Base-by-base conservation (phyloP, 1,139 yeast species). In the Kodamaea arcana region DNA sequence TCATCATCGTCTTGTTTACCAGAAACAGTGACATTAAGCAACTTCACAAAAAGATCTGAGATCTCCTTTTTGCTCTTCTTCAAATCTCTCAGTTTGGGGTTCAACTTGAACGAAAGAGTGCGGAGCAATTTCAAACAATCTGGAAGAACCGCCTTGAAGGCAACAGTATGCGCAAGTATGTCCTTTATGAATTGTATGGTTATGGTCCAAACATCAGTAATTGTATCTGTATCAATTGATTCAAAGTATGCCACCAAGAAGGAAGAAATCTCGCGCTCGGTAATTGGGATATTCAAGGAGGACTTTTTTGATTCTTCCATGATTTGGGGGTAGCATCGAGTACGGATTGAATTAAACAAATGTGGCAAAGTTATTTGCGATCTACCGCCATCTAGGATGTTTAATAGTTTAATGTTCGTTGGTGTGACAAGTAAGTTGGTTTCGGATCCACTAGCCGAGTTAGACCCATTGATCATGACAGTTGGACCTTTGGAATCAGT, bases 331-430 rank as follows among this genome's bases (percentile, higher is more conserved):
- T 54, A 52, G 33, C 66, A 56, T 39, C 69, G 51, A 4, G 62
- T 47, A 12, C 66, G 58, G 16, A 85, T 64, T 0, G 86, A 70
- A 40, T 74, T 69, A 42, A 85, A 61, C 7, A 87, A 58, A 44
- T 74, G 71, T 0, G 95, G 94, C 15, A 88, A 63, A 0, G 95
- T 84, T 4, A 78, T 50, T 40, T 81, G 86, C 1, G 95, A 83
- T 43, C 86, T 75, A 3, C 95, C 84, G 0, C 94, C 94, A 58
- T 90, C 97, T 32, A 92, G 63, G 8, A 85, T 80, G 54, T 84
- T 88, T 18, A 84, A 59, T 3, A 86, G 50, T 45, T 82, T 83
- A 44, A 49, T 56, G 36, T 47, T 53, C 39, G 48, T 34, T 7
- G 9, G 9, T 18, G 6, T 18, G 22, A 9, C 9, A 9, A 18